Base-by-base conservation (phyloP, 2,329 filamentous ascomycete genomes). In the Xylaria sp. region DNA sequence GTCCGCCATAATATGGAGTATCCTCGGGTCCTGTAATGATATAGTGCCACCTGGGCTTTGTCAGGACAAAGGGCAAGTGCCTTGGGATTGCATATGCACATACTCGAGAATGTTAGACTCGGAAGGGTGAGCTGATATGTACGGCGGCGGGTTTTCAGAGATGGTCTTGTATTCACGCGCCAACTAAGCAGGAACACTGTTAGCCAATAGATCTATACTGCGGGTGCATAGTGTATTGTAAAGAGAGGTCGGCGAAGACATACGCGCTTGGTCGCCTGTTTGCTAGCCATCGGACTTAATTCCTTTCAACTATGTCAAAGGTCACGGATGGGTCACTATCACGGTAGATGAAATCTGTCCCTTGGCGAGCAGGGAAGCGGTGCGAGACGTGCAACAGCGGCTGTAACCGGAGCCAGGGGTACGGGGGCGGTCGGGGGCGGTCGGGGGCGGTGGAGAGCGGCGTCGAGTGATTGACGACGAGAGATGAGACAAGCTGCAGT, bases 21-120 rank as follows among this genome's bases (percentile, higher is more conserved):
- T 94, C 89, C 69, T 97, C 94, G 39, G 96, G 95, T 1, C 96
- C 96, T 43, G 94, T 97, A 73, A 98, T 92, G 77, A 97, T 93
- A 83, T 97, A 97, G 82, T 97, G 93, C 93, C 93, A 97, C 82
- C 91, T 92, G 76, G 39, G 59, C 52, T 60, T 59, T 68, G 67
- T 71, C 53, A 71, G 69, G 61, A 70, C 65, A 53, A 52, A 28
- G 68, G 68, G 72, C 60, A 43, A 60, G 60, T 5, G 5, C 41
- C 20, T 32, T 12, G 36, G 34, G 48, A 45, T 53, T 39, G 66
- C n/a, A 34, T 59, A 52, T 65, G 55, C 43, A 80, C 87, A 68
- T 82, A 93, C 91, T 97, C 94, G 56, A 97, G 87, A 72, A 97
- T 97, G 80, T 97, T 97, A 48, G 88, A 87, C 72, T 97, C 94